A percentile compares a stretch with the other conserved stretches of the same genome.
phyloP scores from a whole-genome alignment of 2,329 filamentous ascomycete genomes.

The Aspergillus piperis region DNA sequence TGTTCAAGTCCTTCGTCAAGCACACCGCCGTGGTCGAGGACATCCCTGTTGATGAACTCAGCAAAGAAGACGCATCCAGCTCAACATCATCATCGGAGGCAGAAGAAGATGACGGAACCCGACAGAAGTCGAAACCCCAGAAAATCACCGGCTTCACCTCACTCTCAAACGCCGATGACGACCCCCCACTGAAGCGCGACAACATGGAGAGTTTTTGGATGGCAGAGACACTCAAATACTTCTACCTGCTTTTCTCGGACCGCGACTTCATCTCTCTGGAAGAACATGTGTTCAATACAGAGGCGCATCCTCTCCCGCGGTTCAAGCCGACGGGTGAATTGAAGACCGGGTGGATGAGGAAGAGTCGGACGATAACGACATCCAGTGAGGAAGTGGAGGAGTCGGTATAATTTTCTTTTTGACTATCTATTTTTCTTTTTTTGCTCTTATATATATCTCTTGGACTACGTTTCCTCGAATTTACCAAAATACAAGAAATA shows the following conservation, averaged over 20 bases:
- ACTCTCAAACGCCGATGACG: conserved; percentile 69
- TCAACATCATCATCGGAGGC: no score
- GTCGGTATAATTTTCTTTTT: neutral
- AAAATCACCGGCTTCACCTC: conserved; percentile 71
- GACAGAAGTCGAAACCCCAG: neutral
- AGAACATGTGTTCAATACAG: conserved; percentile 90
- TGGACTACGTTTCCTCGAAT: neutral
- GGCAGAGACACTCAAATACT: conserved; percentile 96
- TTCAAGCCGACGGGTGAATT: conserved; percentile 69
- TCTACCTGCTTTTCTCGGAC: conserved; percentile 90
- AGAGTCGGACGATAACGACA: conserved; percentile 10
- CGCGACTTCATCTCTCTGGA: conserved; percentile 80
- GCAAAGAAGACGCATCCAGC: conserved; percentile 13
- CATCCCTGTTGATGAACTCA: conserved; percentile 18
- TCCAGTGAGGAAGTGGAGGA: neutral
- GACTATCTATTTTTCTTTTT: neutral
- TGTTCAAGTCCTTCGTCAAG: conserved; percentile 90
- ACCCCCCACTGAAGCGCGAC: conserved; percentile 72
- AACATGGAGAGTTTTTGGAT: conserved; percentile 99
- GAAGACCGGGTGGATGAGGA: conserved; percentile 44
- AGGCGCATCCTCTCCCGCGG: conserved; percentile 85
- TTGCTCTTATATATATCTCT: neutral
- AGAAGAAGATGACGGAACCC: neutral
- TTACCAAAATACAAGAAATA: neutral
- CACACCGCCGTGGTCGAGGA: conserved; percentile 76